Evolutionary conservation across 1,139 yeast species (phyloP).

Genomic region (Nakaseomyces sp.): DNA sequence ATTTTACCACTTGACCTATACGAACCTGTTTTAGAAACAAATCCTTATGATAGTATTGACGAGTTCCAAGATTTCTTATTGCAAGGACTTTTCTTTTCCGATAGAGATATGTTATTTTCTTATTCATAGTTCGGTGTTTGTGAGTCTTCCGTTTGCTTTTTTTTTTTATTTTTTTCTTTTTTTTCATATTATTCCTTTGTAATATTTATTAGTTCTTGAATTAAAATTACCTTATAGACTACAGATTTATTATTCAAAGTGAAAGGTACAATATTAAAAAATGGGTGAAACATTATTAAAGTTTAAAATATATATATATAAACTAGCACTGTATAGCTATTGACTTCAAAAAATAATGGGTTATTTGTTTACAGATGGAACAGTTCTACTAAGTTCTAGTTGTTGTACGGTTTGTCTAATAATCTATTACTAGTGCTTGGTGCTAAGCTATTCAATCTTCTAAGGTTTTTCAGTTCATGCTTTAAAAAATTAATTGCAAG

Average conservation of each 20-base stretch:
- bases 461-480: not conserved
- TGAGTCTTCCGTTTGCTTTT: not conserved
- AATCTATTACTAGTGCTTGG: not conserved
- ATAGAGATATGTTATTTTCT: slow-evolving; percentile 11
- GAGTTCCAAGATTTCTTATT: slow-evolving; percentile 10
- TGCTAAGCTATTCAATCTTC: not conserved
- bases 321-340: no score
- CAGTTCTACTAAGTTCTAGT: no score
- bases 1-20: slow-evolving; percentile 2
- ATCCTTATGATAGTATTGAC: slow-evolving; percentile 4
- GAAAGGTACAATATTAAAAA: no score
- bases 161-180: not conserved
- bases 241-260: no score
- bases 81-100: slow-evolving; percentile 11
- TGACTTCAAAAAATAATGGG: no score
- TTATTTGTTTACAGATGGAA: no score
- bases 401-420: not conserved
- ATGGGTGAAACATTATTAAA: no score
- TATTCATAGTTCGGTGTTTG: not conserved
- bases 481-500: not conserved
- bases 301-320: no score
- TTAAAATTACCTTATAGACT: no score
- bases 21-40: not conserved
- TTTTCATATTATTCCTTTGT: not conserved
- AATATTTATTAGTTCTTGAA: not conserved